These are phyloP conservation scores for Termitomyces sp. DNA, from an alignment of 768 basidiomycete species.

Conservation along the genomic window DNA sequence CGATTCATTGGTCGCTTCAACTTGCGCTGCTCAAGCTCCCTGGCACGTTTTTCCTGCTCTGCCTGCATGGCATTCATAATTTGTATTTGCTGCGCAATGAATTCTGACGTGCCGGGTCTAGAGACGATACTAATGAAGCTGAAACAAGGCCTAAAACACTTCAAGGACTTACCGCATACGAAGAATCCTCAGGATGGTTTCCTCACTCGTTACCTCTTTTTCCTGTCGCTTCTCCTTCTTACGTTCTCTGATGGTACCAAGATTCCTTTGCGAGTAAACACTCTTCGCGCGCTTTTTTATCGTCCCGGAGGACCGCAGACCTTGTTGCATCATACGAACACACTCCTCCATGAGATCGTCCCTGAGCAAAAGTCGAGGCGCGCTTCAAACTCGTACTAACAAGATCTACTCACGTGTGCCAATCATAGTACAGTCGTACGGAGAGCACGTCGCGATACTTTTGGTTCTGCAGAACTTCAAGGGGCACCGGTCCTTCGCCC, in stretches of 20 bases:
- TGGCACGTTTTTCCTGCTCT: constrained; percentile 72
- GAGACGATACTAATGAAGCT: not conserved
- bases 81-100: constrained; percentile 82
- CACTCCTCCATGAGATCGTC: constrained; percentile 92
- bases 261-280: constrained; percentile 86
- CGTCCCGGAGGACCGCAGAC: constrained; percentile 64
- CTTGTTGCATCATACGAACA: constrained; percentile 91
- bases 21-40: constrained; percentile 54
- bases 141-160: not conserved
- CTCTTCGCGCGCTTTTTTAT: constrained; percentile 90
- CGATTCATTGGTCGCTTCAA: constrained; percentile 42
- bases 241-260: constrained; percentile 92
- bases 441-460: constrained; percentile 91
- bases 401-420: constrained; percentile 65
- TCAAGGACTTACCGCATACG: constrained; percentile 75
- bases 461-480: constrained; percentile 86
- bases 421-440: constrained; percentile 93
- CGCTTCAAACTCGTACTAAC: not conserved
- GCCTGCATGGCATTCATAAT: constrained; percentile 79
- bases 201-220: constrained; percentile 71
- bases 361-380: constrained; percentile 28
- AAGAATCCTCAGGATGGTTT: constrained; percentile 91
- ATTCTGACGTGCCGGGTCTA: constrained; percentile 78
- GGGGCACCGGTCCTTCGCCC: constrained; percentile 85
- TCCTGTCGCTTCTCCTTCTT: constrained; percentile 90